A percentile compares a stretch with the other conserved stretches of the same genome.
Evolutionary conservation across 1,284 basidiomycete genomes (phyloP).

Genomic region (Moniliella sp.): DNA sequence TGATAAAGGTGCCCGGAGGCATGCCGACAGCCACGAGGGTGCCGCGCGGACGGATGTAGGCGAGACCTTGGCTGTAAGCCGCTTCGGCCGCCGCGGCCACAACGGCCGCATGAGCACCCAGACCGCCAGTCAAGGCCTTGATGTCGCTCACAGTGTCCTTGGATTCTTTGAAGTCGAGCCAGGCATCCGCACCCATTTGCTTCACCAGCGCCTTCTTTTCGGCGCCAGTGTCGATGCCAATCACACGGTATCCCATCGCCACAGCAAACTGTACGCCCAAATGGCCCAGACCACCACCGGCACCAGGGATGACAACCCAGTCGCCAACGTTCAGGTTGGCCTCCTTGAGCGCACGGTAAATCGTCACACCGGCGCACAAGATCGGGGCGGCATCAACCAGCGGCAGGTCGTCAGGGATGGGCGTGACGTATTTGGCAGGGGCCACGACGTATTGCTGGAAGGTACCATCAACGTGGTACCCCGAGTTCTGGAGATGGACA

Average conservation of each 20-base stretch:
- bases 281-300: slow-evolving; percentile 44
- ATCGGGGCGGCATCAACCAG: too few species aligned
- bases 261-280: slow-evolving; percentile 19
- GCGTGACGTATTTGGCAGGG: slow-evolving; percentile 48
- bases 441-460: slow-evolving; percentile 49
- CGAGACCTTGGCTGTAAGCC: slow-evolving; percentile 52
- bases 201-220: slow-evolving; percentile 52
- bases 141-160: slow-evolving; percentile 44
- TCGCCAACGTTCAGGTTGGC: slow-evolving; percentile 47
- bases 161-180: slow-evolving; percentile 56
- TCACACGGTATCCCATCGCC: slow-evolving; percentile 43
- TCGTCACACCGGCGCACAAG: slow-evolving; percentile 53
- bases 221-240: slow-evolving; percentile 56
- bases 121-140: slow-evolving; percentile 42
- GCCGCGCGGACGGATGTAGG: slow-evolving; percentile 42
- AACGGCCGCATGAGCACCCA: slow-evolving; percentile 49
- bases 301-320: slow-evolving; percentile 58
- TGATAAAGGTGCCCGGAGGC: slow-evolving; percentile 44
- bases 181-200: slow-evolving; percentile 52
- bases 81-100: slow-evolving; percentile 35
- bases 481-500: slow-evolving; percentile 9
- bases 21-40: slow-evolving; percentile 55
- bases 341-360: slow-evolving; percentile 65
- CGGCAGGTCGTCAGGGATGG: too few species aligned
- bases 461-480: slow-evolving; percentile 55